Conservation (phyloP, 179 eudicot species). For the Heliamphora pulchella region DNA sequence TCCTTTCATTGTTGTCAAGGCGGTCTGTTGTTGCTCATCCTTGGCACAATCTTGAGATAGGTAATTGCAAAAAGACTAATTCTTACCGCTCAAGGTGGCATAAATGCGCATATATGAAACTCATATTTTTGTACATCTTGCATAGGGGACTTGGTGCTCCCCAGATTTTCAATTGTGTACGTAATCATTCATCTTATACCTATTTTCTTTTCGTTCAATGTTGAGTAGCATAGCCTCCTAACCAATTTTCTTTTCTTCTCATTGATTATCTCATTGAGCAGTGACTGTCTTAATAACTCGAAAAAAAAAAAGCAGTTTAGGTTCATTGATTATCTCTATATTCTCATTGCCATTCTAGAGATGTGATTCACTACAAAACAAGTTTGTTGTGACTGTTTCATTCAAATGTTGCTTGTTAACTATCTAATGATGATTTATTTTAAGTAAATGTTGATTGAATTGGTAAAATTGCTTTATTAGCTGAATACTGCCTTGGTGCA, state of each 20-base stretch:
- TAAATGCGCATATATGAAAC: background rate
- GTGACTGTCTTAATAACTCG: too few relatives aligned
- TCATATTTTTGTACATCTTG: slow-evolving; percentile 2
- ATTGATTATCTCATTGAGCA: too few relatives aligned
- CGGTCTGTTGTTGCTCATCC: slow-evolving; percentile 66
- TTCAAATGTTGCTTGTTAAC: background rate
- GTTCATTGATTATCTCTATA: too few relatives aligned
- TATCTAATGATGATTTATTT: background rate
- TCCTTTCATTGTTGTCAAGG: slow-evolving; percentile 47
- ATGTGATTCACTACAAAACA: background rate
- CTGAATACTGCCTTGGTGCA: slow-evolving; percentile 14
- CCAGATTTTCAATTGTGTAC: slow-evolving; percentile 19
- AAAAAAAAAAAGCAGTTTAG: too few relatives aligned
- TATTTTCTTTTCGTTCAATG: background rate
- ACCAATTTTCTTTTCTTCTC: too few relatives aligned
- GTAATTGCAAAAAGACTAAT: slow-evolving; percentile 14
- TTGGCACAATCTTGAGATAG: slow-evolving; percentile 52
- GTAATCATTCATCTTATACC: background rate
- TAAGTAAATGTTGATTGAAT: background rate
- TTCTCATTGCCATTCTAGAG: background rate
- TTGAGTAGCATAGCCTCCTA: background rate
- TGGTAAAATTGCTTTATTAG: too few relatives aligned
- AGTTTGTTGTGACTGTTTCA: background rate
- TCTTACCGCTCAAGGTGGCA: background rate
- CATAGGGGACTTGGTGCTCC: slow-evolving; percentile 27